Conservation (phyloP, 1,284 basidiomycete species). For the Jaminaea rosea region DNA sequence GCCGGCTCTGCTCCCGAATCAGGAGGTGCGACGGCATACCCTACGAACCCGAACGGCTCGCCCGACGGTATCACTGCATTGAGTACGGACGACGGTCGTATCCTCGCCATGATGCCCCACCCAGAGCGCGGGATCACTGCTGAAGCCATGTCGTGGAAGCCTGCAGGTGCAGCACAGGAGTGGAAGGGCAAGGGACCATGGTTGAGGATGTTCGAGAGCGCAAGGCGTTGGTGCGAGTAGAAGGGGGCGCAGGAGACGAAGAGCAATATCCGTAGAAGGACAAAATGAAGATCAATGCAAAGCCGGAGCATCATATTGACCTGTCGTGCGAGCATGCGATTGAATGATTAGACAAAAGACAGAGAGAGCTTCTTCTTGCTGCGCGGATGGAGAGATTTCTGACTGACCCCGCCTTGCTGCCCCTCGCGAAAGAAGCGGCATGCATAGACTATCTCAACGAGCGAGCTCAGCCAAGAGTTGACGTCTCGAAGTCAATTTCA, state of each 20-base stretch:
- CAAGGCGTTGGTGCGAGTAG: slow-evolving; percentile 51
- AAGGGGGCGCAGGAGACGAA: neutral
- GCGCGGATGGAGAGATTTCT: no score
- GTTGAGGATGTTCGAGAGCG: slow-evolving; percentile 91
- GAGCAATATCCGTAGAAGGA: no score
- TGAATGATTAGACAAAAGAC: no score
- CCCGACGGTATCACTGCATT: slow-evolving; percentile 79
- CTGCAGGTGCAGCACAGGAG: slow-evolving; percentile 14
- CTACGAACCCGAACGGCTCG: slow-evolving; percentile 81
- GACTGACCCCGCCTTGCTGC: no score
- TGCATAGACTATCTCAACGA: no score
- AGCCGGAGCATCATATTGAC: no score
- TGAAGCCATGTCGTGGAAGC: slow-evolving; percentile 45
- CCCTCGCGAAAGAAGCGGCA: no score
- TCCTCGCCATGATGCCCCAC: slow-evolving; percentile 88
- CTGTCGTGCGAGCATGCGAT: no score
- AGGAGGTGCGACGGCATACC: slow-evolving; percentile 21
- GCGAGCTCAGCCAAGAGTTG: no score
- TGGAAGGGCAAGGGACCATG: slow-evolving; percentile 69
- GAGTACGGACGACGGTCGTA: slow-evolving; percentile 72
- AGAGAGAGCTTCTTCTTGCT: no score
- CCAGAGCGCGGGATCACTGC: slow-evolving; percentile 46
- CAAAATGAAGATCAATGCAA: no score
- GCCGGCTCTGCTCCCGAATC: neutral
- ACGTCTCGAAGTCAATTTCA: no score